Conservation (phyloP, 106 monocot species). For the Dendrobium huoshanense region DNA sequence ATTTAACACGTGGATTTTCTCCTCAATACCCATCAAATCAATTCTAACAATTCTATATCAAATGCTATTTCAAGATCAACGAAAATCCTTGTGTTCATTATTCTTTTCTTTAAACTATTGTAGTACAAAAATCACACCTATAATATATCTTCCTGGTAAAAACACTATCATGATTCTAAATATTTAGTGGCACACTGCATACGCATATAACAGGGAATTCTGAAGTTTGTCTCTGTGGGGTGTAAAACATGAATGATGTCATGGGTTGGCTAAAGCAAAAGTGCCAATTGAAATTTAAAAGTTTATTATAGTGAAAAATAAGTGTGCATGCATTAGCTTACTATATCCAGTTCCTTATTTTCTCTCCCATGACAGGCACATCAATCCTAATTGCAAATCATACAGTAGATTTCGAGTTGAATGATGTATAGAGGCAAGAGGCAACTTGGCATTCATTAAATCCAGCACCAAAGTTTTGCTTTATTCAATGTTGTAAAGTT, state of each 20-base stretch:
- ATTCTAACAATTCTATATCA: background rate
- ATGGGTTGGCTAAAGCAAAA: background rate
- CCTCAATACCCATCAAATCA: background rate
- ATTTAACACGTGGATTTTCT: background rate
- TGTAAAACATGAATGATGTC: background rate
- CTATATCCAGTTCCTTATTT: background rate
- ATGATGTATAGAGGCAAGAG: background rate
- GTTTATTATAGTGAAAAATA: background rate
- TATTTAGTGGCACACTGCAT: background rate
- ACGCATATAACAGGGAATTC: too few relatives aligned
- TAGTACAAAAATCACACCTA: background rate
- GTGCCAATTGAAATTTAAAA: background rate
- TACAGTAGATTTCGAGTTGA: background rate
- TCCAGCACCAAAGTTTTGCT: background rate
- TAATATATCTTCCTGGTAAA: background rate
- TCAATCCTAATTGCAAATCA: background rate
- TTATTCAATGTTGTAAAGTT: background rate
- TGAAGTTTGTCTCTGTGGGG: background rate
- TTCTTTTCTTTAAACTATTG: background rate
- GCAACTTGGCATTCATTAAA: background rate
- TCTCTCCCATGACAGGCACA: background rate
- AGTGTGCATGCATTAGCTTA: background rate
- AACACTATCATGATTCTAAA: background rate
- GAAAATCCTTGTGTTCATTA: background rate
- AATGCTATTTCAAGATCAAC: too few relatives aligned